Conservation (phyloP, 805 yeast genomes). For the Myxozyma mucilagina region DNA sequence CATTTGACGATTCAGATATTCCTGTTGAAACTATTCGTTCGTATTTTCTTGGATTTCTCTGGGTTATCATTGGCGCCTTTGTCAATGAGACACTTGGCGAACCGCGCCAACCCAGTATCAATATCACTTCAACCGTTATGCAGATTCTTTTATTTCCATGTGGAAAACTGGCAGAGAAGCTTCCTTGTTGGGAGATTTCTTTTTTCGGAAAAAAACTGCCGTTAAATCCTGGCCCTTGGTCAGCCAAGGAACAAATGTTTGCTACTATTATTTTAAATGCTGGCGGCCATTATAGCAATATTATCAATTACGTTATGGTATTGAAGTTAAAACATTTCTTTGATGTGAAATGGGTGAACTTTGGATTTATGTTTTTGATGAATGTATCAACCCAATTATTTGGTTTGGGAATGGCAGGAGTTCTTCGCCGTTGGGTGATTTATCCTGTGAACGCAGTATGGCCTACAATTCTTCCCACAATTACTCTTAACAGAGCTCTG, state of each 20-base stretch:
- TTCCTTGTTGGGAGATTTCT: constrained; percentile 42
- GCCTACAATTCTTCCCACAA: constrained; percentile 62
- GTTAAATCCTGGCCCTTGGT: constrained; percentile 61
- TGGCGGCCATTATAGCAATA: constrained; percentile 51
- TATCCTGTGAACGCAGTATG: constrained; percentile 61
- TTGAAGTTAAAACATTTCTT: constrained; percentile 51
- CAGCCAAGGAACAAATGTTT: constrained; percentile 61
- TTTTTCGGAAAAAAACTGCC: background rate
- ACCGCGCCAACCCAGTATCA: constrained; percentile 55
- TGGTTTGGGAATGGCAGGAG: constrained; percentile 68
- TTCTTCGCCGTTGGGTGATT: constrained; percentile 56
- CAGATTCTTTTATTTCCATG: constrained; percentile 61
- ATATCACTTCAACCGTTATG: constrained; percentile 54
- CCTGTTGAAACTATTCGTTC: constrained; percentile 55
- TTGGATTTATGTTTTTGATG: constrained; percentile 57
- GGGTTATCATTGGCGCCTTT: constrained; percentile 59
- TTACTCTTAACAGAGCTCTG: constrained; percentile 40
- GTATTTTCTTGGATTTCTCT: constrained; percentile 52
- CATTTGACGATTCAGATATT: constrained; percentile 52
- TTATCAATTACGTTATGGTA: constrained; percentile 52
- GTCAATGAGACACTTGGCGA: constrained; percentile 59
- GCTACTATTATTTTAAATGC: constrained; percentile 40
- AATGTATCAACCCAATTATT: constrained; percentile 55
- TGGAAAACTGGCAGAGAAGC: constrained; percentile 48
- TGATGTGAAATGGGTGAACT: constrained; percentile 41